These are phyloP conservation scores for Tolypocladium album DNA, from an alignment of 2,329 filamentous ascomycete species.

Conservation along the genomic window DNA sequence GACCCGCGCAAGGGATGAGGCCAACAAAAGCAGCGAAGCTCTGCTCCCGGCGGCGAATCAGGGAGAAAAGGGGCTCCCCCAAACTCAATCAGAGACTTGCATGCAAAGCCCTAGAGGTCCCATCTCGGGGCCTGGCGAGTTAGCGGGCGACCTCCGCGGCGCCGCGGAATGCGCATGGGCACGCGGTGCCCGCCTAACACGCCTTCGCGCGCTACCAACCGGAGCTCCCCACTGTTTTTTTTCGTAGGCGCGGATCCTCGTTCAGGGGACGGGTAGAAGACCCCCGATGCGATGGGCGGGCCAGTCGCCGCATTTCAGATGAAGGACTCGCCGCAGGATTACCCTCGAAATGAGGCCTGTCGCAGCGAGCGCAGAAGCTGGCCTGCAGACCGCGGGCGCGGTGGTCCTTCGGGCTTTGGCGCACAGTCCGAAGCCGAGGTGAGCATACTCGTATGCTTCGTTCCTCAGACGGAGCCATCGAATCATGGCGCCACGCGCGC, in stretches of 20 bases:
- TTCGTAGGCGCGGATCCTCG: background rate
- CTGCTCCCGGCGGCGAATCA: background rate
- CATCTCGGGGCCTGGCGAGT: background rate
- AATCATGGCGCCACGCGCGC: background rate
- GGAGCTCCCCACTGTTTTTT: background rate
- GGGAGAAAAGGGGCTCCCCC: background rate
- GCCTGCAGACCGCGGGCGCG: background rate
- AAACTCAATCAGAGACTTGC: background rate
- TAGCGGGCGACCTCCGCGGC: background rate
- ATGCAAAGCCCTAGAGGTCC: background rate
- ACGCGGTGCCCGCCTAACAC: background rate
- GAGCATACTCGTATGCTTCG: background rate
- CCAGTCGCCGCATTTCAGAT: background rate
- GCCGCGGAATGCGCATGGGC: background rate
- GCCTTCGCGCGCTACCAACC: background rate
- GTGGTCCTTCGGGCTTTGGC: background rate
- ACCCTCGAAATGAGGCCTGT: background rate
- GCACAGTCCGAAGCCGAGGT: too few species aligned
- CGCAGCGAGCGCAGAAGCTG: background rate
- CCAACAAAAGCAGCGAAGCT: background rate
- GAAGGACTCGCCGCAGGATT: background rate
- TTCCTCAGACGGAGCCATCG: background rate
- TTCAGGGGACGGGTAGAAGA: background rate
- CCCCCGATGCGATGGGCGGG: background rate
- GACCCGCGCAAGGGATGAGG: background rate